These are phyloP conservation scores for Syzygium aromaticum DNA, from an alignment of 345 rosid species.

Conservation along the genomic window DNA sequence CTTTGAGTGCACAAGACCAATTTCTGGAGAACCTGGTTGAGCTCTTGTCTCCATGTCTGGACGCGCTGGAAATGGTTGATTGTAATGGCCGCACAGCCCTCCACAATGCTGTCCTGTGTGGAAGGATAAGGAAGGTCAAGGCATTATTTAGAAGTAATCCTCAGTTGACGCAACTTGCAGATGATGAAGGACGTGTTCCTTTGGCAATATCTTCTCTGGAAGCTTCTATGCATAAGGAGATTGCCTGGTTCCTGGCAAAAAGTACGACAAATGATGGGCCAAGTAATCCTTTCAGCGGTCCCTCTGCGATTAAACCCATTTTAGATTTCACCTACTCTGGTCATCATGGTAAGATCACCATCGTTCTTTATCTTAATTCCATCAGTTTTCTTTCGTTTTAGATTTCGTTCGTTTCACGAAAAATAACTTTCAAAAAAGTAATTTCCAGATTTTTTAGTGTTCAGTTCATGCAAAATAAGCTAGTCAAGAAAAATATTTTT, in stretches of 20 bases:
- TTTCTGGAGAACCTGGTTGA: background rate
- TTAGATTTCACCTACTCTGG: fast-evolving
- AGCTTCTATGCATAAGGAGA: background rate
- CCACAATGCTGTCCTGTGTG: background rate
- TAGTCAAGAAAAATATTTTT: too few relatives aligned
- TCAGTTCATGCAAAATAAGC: too few relatives aligned
- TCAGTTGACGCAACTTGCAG: background rate
- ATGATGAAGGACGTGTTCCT: background rate
- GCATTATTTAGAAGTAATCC: too few relatives aligned
- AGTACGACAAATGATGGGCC: fast-evolving
- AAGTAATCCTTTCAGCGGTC: fast-evolving
- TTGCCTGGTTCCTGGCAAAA: background rate
- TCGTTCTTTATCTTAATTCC: background rate
- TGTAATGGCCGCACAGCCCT: background rate
- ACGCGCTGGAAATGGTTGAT: background rate
- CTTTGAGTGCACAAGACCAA: background rate
- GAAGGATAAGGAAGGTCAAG: background rate
- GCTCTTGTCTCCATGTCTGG: background rate
- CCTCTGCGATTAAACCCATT: fast-evolving
- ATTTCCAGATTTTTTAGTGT: too few relatives aligned
- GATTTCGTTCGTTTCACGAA: too few relatives aligned
- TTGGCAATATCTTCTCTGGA: fast-evolving
- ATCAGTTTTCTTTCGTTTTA: background rate
- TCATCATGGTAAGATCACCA: background rate
- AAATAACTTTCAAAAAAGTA: too few relatives aligned